Evolutionary conservation across 2,329 filamentous ascomycete genomes (phyloP).

Genomic region (Exophiala viscosa): DNA sequence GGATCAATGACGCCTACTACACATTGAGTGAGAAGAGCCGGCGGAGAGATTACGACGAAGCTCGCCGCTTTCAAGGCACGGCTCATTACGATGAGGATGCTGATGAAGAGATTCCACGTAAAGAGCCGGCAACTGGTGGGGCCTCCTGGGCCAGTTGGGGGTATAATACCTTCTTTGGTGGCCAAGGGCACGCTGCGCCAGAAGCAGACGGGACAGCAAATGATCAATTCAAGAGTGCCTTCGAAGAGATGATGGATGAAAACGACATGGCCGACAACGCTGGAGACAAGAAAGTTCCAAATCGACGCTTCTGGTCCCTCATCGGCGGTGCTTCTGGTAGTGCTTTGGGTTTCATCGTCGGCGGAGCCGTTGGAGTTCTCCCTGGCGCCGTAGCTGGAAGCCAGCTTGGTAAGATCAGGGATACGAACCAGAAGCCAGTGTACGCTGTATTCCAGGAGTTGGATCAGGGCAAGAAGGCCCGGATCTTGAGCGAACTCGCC

Average conservation of each 20-base stretch:
- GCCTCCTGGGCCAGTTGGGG: constrained; percentile 59
- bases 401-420: constrained; percentile 80
- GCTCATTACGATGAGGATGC: constrained; percentile 49
- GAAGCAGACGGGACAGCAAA: constrained; percentile 58
- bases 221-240: constrained; percentile 81
- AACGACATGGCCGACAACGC: constrained; percentile 74
- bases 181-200: too few species aligned
- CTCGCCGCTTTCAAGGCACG: constrained; percentile 56
- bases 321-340: constrained; percentile 82
- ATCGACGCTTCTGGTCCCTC: constrained; percentile 78
- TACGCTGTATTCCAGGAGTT: constrained; percentile 86
- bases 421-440: constrained; percentile 90
- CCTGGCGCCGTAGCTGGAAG: constrained; percentile 93
- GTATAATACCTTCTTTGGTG: constrained; percentile 55
- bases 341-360: constrained; percentile 90
- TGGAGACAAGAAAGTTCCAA: constrained; percentile 42
- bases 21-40: constrained; percentile 76
- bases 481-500: constrained; percentile 77
- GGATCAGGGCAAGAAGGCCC: constrained; percentile 75
- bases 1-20: constrained; percentile 90
- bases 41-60: constrained; percentile 78
- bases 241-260: constrained; percentile 87
- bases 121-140: constrained; percentile 40
- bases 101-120: constrained; percentile 28
- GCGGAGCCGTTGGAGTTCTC: constrained; percentile 81